Base-by-base conservation (phyloP, 2,329 filamentous ascomycete genomes). In the Coniosporium tulheliwenetii region DNA sequence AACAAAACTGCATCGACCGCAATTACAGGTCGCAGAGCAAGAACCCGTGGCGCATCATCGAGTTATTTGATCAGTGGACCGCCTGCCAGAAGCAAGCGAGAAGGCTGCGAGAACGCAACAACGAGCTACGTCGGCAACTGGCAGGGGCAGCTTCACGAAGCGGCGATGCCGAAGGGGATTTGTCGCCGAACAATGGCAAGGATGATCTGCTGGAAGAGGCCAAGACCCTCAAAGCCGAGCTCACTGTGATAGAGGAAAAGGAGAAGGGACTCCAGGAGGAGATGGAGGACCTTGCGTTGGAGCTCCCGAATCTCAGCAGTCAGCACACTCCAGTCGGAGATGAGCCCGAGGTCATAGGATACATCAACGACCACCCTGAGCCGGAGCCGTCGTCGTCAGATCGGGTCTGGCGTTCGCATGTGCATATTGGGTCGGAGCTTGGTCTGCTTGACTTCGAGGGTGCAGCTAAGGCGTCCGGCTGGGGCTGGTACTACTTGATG, bases 401-500 rank as follows among this genome's bases (percentile, higher is more conserved):
- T 47, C 62, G 64, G 42, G 62, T 72, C 5, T 79, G 72, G 72
- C 70, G 76, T 35, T 89, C 83, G 0, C 87, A 95, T 58, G 81
- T 91, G 7, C 74, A 89, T 49, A 89, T 98, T 50, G 91, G 91
- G 30, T 70, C 77, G 4, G 76, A 86, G 53, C 73, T 98, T n/a
- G 79, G 80, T 30, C 71, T 98, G n/a, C 69, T 98, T 39, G 89
- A 98, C 63, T 95, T 98, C 54, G 69, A 81, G 5, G 79, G 73
- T 44, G 85, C 86, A 5, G 80, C 80, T 2, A 77, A 74, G n/a
- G 79, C 85, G 1, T 84, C 81, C 3, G 91, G 91, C 32, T 98
- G 89, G 89, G 91, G 91, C 1, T 98, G 86, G 85, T 98, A 98
- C 65, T 96, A 86, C 61, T 75, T 98, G 9, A 69, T 85, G n/a